Base-by-base conservation (phyloP, 768 basidiomycete species). In the Phylloporus sp. region DNA sequence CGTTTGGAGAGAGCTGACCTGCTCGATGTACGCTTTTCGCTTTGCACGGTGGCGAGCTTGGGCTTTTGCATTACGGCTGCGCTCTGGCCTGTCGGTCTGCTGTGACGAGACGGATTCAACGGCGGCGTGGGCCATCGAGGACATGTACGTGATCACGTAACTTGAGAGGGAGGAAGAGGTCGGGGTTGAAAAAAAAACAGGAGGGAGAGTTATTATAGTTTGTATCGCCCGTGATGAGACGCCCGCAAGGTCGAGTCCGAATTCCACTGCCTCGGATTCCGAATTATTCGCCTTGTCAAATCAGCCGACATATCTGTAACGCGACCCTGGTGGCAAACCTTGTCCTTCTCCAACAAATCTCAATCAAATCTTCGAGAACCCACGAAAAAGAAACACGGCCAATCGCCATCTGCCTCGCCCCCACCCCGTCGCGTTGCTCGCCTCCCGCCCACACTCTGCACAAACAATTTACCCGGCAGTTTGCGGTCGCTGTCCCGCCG, bases 31-130 rank as follows among this genome's bases (percentile, higher is more conserved):
- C 11, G 91, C 91, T 74, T 93, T 93, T 72, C 91, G 80, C 70
- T 93, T 93, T 67, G 90, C 91, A 54, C 91, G 83, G 76, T 93
- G 91, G 61, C 91, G 76, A 31, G 91, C 91, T 73, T 93, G 91
- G 10, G 91, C 91, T 71, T 85, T 86, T 48, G 86, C 87, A 74
- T 90, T 90, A 76, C 88, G 85, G 79, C 85, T 87, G 60, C 86
- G 84, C 72, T 88, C 86, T 76, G 86, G 86, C 67, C 81, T 81
- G 71, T 86, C 84, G 63, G 75, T 47, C 47, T 68, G 61, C 32
- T 70, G 67, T 72, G 70, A 65, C 65, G 65, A 69, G 58, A 69
- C 65, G 41, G 57, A 59, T 61, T 71, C 69, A 60, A 53, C 74
- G 73, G 80, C 72, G 75, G 80, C 76, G 65, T 75, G 72, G 58